Base-by-base conservation (phyloP, 306 rosid genomes). In the Gastrolobium bilobum region DNA sequence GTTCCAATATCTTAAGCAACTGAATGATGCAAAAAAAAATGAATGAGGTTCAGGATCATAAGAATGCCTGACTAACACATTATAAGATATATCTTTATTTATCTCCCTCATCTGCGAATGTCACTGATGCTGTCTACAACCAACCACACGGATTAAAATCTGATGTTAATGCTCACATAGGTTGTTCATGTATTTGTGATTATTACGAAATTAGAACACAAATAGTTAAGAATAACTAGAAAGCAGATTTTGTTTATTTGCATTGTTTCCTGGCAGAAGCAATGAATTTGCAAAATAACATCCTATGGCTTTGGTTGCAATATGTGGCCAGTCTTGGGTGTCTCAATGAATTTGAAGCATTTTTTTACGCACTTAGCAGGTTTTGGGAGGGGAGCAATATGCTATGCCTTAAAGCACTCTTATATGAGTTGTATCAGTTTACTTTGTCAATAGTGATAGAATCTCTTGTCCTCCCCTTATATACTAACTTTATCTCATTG, bases 351-450 rank as follows among this genome's bases (percentile, higher is more conserved):
- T 44, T 59, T 46, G 60, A 44, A 57, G 47, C 50, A 5, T 31
- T 31, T 54, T 52, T 33, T 66, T 39, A 31, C 67, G 14, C 10
- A 38, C 30, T 10, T 37, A 20, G 26, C 20, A 4, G 61, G 60
- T 78, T 65, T 68, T 68, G 82, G 60, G 11, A 68, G 82, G 50
- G 48, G 68, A n/a, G 42, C 51, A 78, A 6, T 57, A 46, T 26
- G 44, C 46, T 29, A 29, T 60, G 54, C 63, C 35, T 13, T 62
- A 7, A 7, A 61, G 38, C 73, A 50, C 8, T 51, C 20, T 51
- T 52, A 7, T 60, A 10, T 56, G 5, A 9, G 6, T 40, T 52
- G 10, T 60, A 10, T 56, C 8, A 9, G 6, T 40, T 68, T 31
- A 3, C 37, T 37, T 11, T 29, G 72, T 68, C 14, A 33, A 42